These are phyloP conservation scores for Naganishia vaughanmartiniae DNA, from an alignment of 768 basidiomycete species.

Conservation along the genomic window DNA sequence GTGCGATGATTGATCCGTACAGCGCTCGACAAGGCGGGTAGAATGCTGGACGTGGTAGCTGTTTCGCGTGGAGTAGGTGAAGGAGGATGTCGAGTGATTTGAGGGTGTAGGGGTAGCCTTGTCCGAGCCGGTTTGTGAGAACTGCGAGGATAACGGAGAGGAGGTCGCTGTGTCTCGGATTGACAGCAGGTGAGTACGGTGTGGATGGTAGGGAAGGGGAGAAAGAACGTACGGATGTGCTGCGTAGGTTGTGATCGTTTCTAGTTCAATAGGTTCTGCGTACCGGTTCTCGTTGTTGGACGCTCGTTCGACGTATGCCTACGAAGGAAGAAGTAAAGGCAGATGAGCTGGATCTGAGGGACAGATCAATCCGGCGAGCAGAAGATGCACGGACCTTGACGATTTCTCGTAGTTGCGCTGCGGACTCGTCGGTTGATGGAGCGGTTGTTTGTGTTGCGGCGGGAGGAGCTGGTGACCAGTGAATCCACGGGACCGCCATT, in stretches of 20 bases:
- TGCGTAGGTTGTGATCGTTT: constrained; percentile 16
- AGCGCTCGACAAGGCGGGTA: constrained; percentile 3
- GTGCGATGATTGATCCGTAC: constrained; percentile 9
- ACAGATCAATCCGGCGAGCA: not conserved
- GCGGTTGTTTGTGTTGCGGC: not conserved
- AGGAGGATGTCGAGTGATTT: constrained; percentile 19
- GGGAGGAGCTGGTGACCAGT: constrained; percentile 10
- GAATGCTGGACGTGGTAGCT: constrained; percentile 3
- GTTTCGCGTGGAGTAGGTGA: constrained; percentile 5
- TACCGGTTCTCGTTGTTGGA: constrained; percentile 12
- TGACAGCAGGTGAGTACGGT: not conserved
- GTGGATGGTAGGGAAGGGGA: not conserved
- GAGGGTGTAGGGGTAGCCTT: constrained; percentile 1
- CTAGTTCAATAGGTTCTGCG: constrained; percentile 21
- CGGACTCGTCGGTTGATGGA: not conserved
- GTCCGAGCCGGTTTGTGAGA: not conserved
- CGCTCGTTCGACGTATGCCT: constrained; percentile 16
- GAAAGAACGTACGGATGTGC: constrained; percentile 1
- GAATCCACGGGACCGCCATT: constrained; percentile 10
- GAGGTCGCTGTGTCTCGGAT: not conserved
- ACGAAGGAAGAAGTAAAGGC: not conserved
- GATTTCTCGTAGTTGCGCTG: not conserved
- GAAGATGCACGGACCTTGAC: constrained; percentile 7
- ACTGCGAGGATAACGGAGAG: not conserved
- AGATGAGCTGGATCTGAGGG: not conserved